Base-by-base conservation (phyloP, 805 yeast genomes). In the Candida easanensis region DNA sequence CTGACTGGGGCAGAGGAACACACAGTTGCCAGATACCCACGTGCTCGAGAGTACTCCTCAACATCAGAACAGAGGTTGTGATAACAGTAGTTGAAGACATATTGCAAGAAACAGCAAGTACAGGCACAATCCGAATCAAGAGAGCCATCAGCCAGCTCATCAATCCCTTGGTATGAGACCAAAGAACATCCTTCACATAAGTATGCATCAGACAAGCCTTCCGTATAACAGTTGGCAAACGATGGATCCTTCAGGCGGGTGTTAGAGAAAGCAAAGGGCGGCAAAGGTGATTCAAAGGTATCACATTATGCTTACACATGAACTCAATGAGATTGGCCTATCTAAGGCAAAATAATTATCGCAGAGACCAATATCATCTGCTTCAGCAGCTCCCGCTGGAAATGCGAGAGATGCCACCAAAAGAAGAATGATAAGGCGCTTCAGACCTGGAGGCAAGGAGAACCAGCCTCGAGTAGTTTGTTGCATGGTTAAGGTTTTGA, bases 131-230 rank as follows among this genome's bases (percentile, higher is more conserved):
- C 58, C 11, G 46, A 5, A 18, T 53, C 57, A 3, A 43, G 31
- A 9, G 38, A 39, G 2, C 30, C 38, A 31, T 33, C 41, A 35
- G 16, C 15, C 9, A 32, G 17, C 16, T 35, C 42, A 18, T 3
- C 15, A 4, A 2, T 20, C 4, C 17, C 42, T 8, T 25, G 41
- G 11, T 11, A 9, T 21, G 49, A 42, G 2, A 52, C 54, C 33
- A 48, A 45, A 1, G 58, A 53, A 32, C 60, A 56, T 3, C 62
- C 62, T 36, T 57, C 62, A 39, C 60, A 56, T 25, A 57, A 34
- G 23, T 43, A 56, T 9, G 35, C 21, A 38, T 57, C 60, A 10
- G 46, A 36, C 31, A 39, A 56, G 5, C 61, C 60, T 38, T 45
- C 38, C 16, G 43, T 40, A 30, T 56, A 54, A 36, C 60, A 57